phyloP scores from a whole-genome alignment of 2,329 filamentous ascomycete genomes.

The Trichoderma sp. region DNA sequence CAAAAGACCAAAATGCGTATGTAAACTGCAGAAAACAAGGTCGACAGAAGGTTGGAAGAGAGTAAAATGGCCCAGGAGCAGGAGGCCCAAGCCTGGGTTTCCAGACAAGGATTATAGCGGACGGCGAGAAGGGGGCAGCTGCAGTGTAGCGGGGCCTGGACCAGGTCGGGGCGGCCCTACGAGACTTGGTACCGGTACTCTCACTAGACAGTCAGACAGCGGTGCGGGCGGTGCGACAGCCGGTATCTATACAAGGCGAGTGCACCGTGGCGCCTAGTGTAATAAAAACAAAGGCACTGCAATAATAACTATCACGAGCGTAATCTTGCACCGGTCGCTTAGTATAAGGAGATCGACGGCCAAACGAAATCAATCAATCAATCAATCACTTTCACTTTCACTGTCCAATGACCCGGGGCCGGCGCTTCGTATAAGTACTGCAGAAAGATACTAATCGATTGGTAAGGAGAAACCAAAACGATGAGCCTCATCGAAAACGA shows the following conservation, averaged over 20 bases:
- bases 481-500: not conserved
- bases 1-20: not conserved
- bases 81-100: constrained; percentile 10
- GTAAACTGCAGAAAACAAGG: constrained; percentile 2
- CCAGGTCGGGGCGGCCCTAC: constrained; percentile 11
- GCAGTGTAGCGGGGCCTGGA: constrained; percentile 8
- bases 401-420: not conserved
- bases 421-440: not conserved
- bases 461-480: not conserved
- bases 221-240: not conserved
- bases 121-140: constrained; percentile 18
- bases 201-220: no score
- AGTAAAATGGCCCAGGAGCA: constrained; percentile 17
- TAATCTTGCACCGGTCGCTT: constrained; percentile 17
- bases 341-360: constrained; percentile 11
- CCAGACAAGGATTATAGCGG: constrained; percentile 17
- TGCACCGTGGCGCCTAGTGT: not conserved
- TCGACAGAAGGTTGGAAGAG: constrained; percentile 9
- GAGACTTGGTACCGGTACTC: not conserved
- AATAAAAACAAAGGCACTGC: constrained; percentile 12
- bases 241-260: constrained; percentile 1
- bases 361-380: not conserved
- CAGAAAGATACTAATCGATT: not conserved
- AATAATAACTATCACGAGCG: constrained; percentile 14
- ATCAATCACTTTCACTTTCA: not conserved